A percentile compares a stretch with the other conserved stretches of the same genome.
Evolutionary conservation across 106 monocot species (phyloP).

Genomic region (Dioscorea zingiberensis): DNA sequence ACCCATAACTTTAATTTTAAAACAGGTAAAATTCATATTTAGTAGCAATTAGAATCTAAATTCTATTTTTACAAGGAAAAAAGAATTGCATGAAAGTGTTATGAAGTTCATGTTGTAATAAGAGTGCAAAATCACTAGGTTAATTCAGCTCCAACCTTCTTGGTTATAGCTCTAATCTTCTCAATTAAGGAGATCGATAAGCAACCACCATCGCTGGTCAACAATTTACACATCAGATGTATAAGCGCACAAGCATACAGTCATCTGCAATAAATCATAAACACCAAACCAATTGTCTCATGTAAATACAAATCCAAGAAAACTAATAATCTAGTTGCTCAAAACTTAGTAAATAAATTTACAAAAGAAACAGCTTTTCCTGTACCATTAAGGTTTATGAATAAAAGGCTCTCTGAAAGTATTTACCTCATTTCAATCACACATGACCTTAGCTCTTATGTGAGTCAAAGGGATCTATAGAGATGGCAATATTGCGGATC

Average conservation of each 20-base stretch:
- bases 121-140: background rate
- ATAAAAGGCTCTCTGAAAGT: background rate
- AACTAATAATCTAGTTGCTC: background rate
- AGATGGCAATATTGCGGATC: too few species aligned
- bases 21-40: background rate
- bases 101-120: background rate
- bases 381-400: background rate
- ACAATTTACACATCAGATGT: conserved; percentile 52
- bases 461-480: too few species aligned
- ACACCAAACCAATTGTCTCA: too few species aligned
- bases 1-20: background rate
- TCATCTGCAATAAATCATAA: conserved; percentile 26
- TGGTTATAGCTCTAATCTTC: conserved; percentile 35
- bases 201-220: conserved; percentile 39
- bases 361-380: background rate
- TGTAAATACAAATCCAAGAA: background rate
- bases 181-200: conserved; percentile 63
- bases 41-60: too few species aligned
- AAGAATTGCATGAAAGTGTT: background rate
- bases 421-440: too few species aligned
- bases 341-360: background rate
- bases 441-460: too few species aligned
- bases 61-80: too few species aligned
- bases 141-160: conserved; percentile 29
- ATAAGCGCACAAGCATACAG: conserved; percentile 52